Evolutionary conservation across 306 rosid species (phyloP).

Genomic region (Fagus crenata): DNA sequence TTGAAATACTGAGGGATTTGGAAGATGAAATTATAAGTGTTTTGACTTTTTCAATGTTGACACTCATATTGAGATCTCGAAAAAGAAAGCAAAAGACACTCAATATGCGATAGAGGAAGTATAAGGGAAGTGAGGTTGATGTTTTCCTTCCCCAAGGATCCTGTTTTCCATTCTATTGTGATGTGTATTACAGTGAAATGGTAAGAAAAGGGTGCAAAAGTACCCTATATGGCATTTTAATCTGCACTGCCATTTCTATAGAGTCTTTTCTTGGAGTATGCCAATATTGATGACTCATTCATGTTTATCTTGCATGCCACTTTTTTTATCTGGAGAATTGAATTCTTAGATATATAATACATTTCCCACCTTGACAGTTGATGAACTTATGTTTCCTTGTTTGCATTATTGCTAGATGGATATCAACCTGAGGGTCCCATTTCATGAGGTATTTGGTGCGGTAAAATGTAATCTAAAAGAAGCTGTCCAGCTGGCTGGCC

Average conservation of each 20-base stretch:
- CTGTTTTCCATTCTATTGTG: not conserved
- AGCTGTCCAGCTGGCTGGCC: slow-evolving; percentile 29
- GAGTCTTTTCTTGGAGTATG: no score
- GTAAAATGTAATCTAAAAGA: slow-evolving; percentile 32
- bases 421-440: slow-evolving; percentile 32
- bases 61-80: not conserved
- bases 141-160: not conserved
- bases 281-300: no score
- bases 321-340: no score
- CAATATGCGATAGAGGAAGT: not conserved
- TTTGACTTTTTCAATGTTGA: not conserved
- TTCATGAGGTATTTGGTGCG: slow-evolving; percentile 28
- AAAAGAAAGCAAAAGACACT: not conserved
- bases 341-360: no score
- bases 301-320: no score
- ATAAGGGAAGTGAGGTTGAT: not conserved
- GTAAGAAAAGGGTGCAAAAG: no score
- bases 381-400: no score
- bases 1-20: not conserved
- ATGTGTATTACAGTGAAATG: not conserved
- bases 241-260: no score
- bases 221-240: no score
- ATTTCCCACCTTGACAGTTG: no score
- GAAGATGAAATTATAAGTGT: not conserved
- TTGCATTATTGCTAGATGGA: slow-evolving; percentile 13